Percentiles rank a stretch among this genome's conserved stretches.
phyloP scores from a whole-genome alignment of 2,329 filamentous ascomycete genomes.

The Pyrenophora tritici-repentis region DNA sequence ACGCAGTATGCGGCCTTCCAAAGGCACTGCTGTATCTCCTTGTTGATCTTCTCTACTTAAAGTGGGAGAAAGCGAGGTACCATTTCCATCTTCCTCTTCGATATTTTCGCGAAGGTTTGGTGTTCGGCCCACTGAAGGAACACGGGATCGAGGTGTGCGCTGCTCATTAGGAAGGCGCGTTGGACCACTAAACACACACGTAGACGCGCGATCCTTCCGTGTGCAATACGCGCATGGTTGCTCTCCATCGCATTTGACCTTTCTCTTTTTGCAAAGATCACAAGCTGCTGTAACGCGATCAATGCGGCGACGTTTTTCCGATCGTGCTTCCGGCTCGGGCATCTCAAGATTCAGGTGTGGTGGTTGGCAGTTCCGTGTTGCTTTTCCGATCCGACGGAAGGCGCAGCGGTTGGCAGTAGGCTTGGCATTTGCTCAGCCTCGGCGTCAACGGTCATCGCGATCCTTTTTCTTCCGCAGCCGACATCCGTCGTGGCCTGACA shows the following conservation, averaged over 20 bases:
- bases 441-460: neutral
- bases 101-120: slow-evolving; percentile 12
- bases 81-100: slow-evolving; percentile 1
- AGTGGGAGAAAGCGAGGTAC: slow-evolving; percentile 28
- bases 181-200: slow-evolving; percentile 49
- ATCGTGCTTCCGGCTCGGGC: slow-evolving; percentile 2
- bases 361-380: slow-evolving; percentile 5
- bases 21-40: slow-evolving; percentile 50
- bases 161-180: slow-evolving; percentile 33
- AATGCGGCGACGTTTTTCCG: slow-evolving; percentile 31
- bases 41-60: slow-evolving; percentile 43
- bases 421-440: slow-evolving; percentile 6
- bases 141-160: slow-evolving; percentile 1
- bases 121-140: slow-evolving; percentile 4
- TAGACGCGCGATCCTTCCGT: slow-evolving; percentile 48
- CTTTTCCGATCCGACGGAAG: slow-evolving; percentile 3
- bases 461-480: too few species aligned
- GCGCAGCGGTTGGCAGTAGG: slow-evolving; percentile 3
- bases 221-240: slow-evolving; percentile 58
- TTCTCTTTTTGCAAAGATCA: slow-evolving; percentile 39
- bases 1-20: slow-evolving; percentile 54
- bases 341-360: neutral
- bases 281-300: slow-evolving; percentile 38
- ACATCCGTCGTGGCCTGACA: too few species aligned
- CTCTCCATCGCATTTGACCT: slow-evolving; percentile 58